Percentiles rank a stretch among this genome's conserved stretches.
Evolutionary conservation across 2,329 filamentous ascomycete species (phyloP).

Genomic region (Penicillium brasilianum): DNA sequence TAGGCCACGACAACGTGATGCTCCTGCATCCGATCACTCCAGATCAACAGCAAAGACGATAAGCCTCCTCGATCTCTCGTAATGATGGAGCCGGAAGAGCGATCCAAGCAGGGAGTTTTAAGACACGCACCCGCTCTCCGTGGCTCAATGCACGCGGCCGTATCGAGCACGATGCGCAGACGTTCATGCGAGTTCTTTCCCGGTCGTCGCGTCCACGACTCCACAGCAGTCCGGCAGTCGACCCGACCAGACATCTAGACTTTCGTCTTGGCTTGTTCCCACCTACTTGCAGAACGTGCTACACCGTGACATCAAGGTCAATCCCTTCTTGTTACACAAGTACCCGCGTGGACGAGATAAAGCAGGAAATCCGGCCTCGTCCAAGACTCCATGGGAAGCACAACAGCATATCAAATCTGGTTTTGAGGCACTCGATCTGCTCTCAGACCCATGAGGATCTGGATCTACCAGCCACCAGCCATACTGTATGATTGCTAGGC

Average conservation of each 20-base stretch:
- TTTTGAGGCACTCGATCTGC: background rate
- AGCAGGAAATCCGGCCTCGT: background rate
- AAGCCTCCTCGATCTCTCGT: background rate
- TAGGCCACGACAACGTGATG: background rate
- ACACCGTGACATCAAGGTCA: background rate
- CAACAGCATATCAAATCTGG: background rate
- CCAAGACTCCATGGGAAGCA: background rate
- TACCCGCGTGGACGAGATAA: background rate
- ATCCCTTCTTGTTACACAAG: constrained; percentile 5
- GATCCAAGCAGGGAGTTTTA: too few relatives aligned
- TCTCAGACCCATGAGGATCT: background rate
- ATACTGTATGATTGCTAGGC: background rate
- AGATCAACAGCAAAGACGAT: background rate
- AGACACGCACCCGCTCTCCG: too few relatives aligned
- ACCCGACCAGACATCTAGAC: background rate
- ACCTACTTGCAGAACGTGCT: background rate
- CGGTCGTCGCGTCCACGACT: background rate
- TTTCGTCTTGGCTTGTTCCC: background rate
- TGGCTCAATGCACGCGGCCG: background rate
- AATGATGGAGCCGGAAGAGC: too few relatives aligned
- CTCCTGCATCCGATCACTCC: background rate
- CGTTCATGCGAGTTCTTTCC: background rate
- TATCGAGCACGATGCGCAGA: background rate
- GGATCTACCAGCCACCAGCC: background rate
- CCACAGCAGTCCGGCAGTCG: background rate